Conservation (phyloP, 805 yeast species). For the Cyberlindnera samutprakarnensis region DNA sequence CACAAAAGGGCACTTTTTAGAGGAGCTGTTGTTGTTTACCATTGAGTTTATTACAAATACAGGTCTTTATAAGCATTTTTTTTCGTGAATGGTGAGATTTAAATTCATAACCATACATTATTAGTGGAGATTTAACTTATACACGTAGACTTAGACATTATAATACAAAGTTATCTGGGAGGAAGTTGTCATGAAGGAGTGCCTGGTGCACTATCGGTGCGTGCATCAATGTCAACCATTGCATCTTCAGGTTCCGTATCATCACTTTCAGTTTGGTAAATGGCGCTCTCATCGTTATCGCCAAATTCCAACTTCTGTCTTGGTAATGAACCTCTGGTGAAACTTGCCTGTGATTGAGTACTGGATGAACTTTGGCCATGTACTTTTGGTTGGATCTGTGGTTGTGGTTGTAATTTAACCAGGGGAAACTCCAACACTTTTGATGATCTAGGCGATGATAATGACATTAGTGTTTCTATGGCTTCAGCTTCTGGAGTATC, state of each 20-base stretch:
- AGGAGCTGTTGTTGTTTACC: too few relatives aligned
- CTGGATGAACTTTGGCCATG: not conserved
- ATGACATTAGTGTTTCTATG: conserved; percentile 33
- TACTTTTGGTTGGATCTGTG: too few relatives aligned
- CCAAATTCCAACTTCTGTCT: conserved; percentile 19
- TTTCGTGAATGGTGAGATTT: too few relatives aligned
- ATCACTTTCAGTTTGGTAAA: conserved; percentile 14
- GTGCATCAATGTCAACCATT: conserved; percentile 8
- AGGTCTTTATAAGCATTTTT: too few relatives aligned
- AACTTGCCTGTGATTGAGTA: not conserved
- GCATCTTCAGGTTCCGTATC: conserved; percentile 11
- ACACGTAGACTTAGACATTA: too few relatives aligned
- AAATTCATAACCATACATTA: too few relatives aligned
- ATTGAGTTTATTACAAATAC: too few relatives aligned
- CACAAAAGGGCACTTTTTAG: too few relatives aligned
- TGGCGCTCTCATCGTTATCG: conserved; percentile 9
- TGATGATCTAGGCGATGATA: conserved; percentile 20
- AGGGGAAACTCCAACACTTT: conserved; percentile 4
- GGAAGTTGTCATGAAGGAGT: not conserved
- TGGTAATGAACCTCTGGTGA: conserved; percentile 7
- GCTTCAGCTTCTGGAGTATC: conserved; percentile 32
- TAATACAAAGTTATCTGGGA: too few relatives aligned
- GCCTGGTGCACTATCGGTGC: conserved; percentile 1
- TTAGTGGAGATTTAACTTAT: too few relatives aligned
- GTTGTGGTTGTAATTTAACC: too few relatives aligned